Evolutionary conservation across 257 asterid species (phyloP).

Genomic region (Buddleja alternifolia): DNA sequence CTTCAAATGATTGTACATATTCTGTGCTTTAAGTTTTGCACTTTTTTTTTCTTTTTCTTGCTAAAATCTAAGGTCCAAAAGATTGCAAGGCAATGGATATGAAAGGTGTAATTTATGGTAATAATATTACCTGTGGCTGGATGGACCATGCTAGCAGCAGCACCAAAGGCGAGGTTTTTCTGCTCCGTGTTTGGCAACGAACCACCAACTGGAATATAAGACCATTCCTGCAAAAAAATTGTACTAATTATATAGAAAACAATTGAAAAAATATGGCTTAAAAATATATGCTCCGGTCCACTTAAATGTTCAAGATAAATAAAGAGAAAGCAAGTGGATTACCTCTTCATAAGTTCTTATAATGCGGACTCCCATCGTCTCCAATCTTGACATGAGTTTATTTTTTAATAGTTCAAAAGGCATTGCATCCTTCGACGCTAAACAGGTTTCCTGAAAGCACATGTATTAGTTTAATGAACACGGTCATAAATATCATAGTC

Average conservation of each 20-base stretch:
- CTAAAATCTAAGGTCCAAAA: too few species aligned
- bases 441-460: constrained; percentile 82
- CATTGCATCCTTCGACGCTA: constrained; percentile 97
- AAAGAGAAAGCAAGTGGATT: constrained; percentile 24
- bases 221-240: constrained; percentile 80
- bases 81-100: neutral
- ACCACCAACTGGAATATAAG: constrained; percentile 98
- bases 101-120: neutral
- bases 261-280: neutral
- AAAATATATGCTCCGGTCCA: neutral
- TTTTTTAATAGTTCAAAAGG: constrained; percentile 83
- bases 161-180: constrained; percentile 97
- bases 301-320: neutral
- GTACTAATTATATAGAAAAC: neutral
- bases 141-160: constrained; percentile 99
- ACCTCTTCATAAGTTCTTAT: constrained; percentile 88
- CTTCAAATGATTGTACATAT: too few species aligned
- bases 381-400: constrained; percentile 83
- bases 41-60: too few species aligned
- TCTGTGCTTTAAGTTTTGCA: too few species aligned
- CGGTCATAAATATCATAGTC: neutral
- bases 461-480: constrained; percentile 7
- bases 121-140: constrained; percentile 87
- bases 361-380: constrained; percentile 85
- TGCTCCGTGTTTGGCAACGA: constrained; percentile 96